phyloP scores from a whole-genome alignment of 2,329 filamentous ascomycete species.

The Penicillium sp. region DNA sequence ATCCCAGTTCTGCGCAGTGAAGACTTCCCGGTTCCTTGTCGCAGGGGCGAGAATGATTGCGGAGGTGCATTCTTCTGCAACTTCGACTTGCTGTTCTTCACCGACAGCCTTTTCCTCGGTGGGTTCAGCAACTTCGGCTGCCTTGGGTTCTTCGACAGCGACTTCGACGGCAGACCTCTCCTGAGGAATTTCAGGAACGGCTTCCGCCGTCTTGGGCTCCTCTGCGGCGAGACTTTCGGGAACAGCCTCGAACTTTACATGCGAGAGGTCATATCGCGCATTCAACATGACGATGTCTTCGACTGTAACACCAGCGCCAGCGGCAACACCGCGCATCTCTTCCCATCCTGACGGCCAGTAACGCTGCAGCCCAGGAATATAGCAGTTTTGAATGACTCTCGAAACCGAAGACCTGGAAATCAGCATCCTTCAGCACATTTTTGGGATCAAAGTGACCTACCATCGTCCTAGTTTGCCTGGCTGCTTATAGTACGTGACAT shows the following conservation, averaged over 20 bases:
- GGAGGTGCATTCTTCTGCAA: not conserved
- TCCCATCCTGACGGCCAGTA: not conserved
- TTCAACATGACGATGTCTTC: not conserved
- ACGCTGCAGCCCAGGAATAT: not conserved
- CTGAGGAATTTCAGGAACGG: conserved; percentile 2
- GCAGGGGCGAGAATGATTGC: not conserved
- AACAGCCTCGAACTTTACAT: not conserved
- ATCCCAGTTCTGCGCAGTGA: not conserved
- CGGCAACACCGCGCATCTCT: not conserved
- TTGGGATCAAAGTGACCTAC: not conserved
- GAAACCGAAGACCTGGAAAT: not conserved
- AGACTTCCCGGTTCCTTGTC: not conserved
- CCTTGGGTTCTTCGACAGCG: conserved; percentile 1
- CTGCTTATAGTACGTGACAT: not conserved
- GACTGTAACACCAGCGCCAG: not conserved
- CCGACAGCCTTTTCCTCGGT: not conserved
- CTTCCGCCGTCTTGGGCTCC: not conserved
- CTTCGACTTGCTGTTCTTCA: not conserved
- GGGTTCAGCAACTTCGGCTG: not conserved
- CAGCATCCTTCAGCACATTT: not conserved
- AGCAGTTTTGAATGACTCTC: not conserved
- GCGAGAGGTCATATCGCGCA: not conserved
- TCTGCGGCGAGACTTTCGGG: not conserved
- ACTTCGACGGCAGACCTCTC: not conserved
- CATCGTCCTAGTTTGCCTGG: not conserved